These are phyloP conservation scores for Rheum nobile DNA, from an alignment of 148 eudicot species.

Conservation along the genomic window DNA sequence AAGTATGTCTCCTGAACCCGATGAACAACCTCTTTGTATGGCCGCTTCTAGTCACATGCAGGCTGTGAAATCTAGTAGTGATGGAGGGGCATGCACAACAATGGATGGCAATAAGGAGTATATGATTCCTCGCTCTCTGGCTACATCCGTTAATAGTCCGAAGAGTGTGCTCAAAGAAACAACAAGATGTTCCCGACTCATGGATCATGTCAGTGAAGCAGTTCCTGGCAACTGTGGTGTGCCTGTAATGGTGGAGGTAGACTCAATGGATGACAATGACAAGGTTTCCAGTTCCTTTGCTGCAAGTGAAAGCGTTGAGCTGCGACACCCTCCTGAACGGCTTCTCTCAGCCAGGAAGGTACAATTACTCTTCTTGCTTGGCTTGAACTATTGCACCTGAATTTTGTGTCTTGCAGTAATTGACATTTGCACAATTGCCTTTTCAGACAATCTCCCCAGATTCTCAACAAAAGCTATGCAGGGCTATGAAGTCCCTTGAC, in stretches of 20 bases:
- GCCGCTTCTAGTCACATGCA: neutral
- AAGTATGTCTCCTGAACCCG: neutral
- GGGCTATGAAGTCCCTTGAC: conserved; percentile 45
- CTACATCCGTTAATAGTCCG: conserved; percentile 7
- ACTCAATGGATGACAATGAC: conserved; percentile 7
- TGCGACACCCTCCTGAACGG: conserved; percentile 49
- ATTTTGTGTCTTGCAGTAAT: conserved; percentile 4
- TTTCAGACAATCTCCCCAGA: conserved; percentile 70
- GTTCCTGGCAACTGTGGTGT: neutral
- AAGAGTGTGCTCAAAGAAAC: neutral
- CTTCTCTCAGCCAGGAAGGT: conserved; percentile 76
- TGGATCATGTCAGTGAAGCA: neutral
- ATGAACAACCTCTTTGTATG: conserved; percentile 11
- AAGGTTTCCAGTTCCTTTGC: conserved; percentile 13
- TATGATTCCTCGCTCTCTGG: conserved; percentile 8
- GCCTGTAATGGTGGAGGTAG: neutral
- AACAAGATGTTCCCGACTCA: neutral
- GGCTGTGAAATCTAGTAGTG: conserved; percentile 1
- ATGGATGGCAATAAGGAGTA: conserved; percentile 6
- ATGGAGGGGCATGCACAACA: conserved; percentile 6
- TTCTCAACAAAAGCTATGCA: conserved; percentile 59
- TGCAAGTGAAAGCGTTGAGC: conserved; percentile 13
- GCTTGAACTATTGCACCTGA: neutral
- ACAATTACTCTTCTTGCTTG: conserved; percentile 1
- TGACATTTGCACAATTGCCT: conserved; percentile 3